phyloP scores from a whole-genome alignment of 164 flowering plant genomes.

The Vitis rupestris region DNA sequence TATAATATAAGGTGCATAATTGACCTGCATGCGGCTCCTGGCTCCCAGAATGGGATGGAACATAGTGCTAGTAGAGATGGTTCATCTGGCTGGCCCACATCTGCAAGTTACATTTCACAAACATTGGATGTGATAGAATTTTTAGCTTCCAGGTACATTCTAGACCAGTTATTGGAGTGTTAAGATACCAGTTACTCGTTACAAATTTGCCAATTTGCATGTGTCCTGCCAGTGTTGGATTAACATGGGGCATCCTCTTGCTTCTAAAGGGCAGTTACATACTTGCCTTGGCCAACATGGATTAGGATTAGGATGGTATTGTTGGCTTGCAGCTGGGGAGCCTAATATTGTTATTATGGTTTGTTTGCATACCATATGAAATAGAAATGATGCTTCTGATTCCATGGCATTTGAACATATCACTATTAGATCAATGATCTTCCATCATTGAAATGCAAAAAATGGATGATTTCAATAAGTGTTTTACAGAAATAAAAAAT shows the following conservation, averaged over 20 bases:
- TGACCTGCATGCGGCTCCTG: constrained; percentile 96
- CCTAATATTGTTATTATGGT: too few species aligned
- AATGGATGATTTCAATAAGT: too few species aligned
- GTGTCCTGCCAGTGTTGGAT: not conserved
- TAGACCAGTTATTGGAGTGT: not conserved
- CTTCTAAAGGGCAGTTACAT: too few species aligned
- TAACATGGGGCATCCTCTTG: too few species aligned
- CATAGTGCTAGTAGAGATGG: constrained; percentile 95
- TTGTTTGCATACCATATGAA: not conserved
- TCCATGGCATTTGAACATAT: not conserved
- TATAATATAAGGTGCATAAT: constrained; percentile 74
- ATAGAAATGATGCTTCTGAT: not conserved
- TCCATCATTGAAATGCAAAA: too few species aligned
- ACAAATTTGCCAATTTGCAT: not conserved
- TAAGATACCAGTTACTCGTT: not conserved
- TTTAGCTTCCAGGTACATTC: constrained; percentile 70
- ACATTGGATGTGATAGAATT: constrained; percentile 75
- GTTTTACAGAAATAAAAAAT: too few species aligned
- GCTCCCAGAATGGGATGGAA: constrained; percentile 92
- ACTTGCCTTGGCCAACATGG: too few species aligned
- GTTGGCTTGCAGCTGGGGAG: not conserved
- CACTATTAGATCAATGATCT: not conserved
- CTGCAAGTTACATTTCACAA: constrained; percentile 53
- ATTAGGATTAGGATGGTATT: too few species aligned
- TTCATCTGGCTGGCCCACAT: constrained; percentile 62